phyloP scores from a whole-genome alignment of 805 yeast genomes.

The Pichia pseudocactophila region DNA sequence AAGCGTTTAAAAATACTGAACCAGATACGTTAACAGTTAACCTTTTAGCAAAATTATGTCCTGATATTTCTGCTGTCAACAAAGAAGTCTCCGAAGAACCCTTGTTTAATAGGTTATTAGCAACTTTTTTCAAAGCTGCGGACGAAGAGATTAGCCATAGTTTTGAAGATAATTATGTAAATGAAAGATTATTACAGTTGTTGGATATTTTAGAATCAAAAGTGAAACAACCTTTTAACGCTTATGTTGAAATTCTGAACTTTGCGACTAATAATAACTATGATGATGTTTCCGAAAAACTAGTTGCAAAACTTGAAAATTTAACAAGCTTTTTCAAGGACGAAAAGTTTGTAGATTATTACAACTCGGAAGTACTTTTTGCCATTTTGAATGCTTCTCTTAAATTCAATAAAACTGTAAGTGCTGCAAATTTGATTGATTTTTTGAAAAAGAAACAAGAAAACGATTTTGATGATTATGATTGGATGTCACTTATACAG shows the following conservation, averaged over 20 bases:
- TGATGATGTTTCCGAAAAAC: slow-evolving; percentile 17
- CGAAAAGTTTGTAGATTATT: slow-evolving; percentile 14
- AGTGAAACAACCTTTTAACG: slow-evolving; percentile 14
- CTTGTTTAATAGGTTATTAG: slow-evolving; percentile 12
- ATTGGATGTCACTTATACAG: slow-evolving; percentile 22
- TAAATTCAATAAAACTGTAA: slow-evolving; percentile 14
- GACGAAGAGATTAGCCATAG: slow-evolving; percentile 23
- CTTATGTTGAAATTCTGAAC: slow-evolving; percentile 24
- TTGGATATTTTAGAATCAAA: slow-evolving; percentile 16
- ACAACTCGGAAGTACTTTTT: slow-evolving; percentile 21
- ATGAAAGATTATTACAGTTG: slow-evolving; percentile 13
- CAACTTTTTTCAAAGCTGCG: slow-evolving; percentile 21
- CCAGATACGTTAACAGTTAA: slow-evolving; percentile 25
- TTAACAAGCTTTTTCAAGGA: slow-evolving; percentile 12
- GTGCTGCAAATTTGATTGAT: slow-evolving; percentile 15
- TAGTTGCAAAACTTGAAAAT: slow-evolving; percentile 16
- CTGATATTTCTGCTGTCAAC: slow-evolving; percentile 6
- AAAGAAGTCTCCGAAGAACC: slow-evolving; percentile 1
- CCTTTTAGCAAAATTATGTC: slow-evolving; percentile 16
- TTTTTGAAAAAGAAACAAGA: slow-evolving; percentile 10
- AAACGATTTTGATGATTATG: slow-evolving; percentile 14
- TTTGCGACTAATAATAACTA: slow-evolving; percentile 24
- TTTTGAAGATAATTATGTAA: slow-evolving; percentile 22
- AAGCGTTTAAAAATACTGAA: slow-evolving; percentile 20
- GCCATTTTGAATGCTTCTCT: slow-evolving; percentile 21